These are phyloP conservation scores for Perkinsus marinus DNA, from an alignment of 169 alveolate species.

Conservation along the genomic window DNA sequence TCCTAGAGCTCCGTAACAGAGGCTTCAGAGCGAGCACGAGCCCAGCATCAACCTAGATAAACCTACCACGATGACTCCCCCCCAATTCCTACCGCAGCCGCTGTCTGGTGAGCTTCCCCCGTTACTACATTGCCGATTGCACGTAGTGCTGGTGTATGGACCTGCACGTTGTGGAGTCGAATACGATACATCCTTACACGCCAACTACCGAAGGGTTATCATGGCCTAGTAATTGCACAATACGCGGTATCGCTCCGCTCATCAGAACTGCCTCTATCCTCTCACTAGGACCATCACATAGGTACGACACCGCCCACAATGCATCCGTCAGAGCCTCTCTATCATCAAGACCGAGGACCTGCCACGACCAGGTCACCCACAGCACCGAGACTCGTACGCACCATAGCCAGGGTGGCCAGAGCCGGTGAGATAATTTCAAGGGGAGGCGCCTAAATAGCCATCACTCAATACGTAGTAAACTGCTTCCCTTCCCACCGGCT, in stretches of 20 bases:
- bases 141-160: slow-evolving; percentile 81
- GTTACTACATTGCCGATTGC: slow-evolving; percentile 85
- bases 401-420: not conserved
- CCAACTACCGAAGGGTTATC: not conserved
- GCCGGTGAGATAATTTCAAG: not conserved
- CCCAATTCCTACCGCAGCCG: slow-evolving; percentile 70
- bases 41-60: not conserved
- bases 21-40: not conserved
- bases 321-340: slow-evolving; percentile 68
- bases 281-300: slow-evolving; percentile 80
- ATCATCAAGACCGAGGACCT: not conserved
- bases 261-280: slow-evolving; percentile 72
- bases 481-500: too few species aligned
- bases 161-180: too few species aligned
- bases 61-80: slow-evolving; percentile 26
- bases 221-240: slow-evolving; percentile 65
- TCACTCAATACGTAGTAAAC: too few species aligned
- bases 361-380: not conserved
- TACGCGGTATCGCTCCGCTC: slow-evolving; percentile 65
- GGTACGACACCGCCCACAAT: slow-evolving; percentile 82
- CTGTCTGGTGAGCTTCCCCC: slow-evolving; percentile 82
- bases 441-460: not conserved
- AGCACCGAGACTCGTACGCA: not conserved
- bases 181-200: not conserved
- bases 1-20: not conserved